These are phyloP conservation scores for Chaetomium tenue DNA, from an alignment of 495 filamentous ascomycete species.

Conservation along the genomic window DNA sequence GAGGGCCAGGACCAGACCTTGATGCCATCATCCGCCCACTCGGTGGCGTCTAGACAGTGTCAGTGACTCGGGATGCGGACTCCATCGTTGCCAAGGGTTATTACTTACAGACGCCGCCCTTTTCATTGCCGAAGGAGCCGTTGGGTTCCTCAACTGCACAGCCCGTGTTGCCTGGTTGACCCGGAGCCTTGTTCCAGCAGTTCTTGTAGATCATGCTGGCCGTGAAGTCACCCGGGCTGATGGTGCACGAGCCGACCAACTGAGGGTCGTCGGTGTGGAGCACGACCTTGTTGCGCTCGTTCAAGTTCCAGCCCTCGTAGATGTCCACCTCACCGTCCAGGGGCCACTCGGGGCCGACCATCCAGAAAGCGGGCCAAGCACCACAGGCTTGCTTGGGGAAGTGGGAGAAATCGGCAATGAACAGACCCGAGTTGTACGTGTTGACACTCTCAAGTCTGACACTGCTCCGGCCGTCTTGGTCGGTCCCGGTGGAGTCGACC, in stretches of 20 bases:
- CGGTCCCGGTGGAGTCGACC: conserved; percentile 40
- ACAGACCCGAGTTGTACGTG: conserved; percentile 63
- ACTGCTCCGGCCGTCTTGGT: conserved; percentile 56
- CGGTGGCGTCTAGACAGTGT: conserved; percentile 54
- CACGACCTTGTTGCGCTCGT: conserved; percentile 63
- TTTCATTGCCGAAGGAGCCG: conserved; percentile 57
- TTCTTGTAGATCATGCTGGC: conserved; percentile 50
- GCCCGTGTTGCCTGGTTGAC: conserved; percentile 37
- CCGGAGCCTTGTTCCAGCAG: conserved; percentile 50
- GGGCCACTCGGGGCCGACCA: conserved; percentile 74
- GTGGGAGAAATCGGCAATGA: conserved; percentile 68
- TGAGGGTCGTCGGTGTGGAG: conserved; percentile 65
- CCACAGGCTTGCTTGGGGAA: conserved; percentile 68
- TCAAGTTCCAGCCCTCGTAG: conserved; percentile 76
- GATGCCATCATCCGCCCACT: conserved; percentile 64
- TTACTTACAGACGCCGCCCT: conserved; percentile 59
- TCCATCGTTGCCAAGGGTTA: too few species aligned
- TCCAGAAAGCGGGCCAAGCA: conserved; percentile 63
- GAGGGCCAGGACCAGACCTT: conserved; percentile 74
- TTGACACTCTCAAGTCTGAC: conserved; percentile 67
- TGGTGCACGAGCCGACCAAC: conserved; percentile 57
- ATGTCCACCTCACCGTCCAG: conserved; percentile 82
- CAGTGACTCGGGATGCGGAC: neutral
- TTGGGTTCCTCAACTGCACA: conserved; percentile 45
- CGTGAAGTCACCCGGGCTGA: conserved; percentile 48